Evolutionary conservation across 805 yeast species (phyloP), one percentile per base, ranked within the genome.

Genomic region (Myxozyma sirexii): DNA sequence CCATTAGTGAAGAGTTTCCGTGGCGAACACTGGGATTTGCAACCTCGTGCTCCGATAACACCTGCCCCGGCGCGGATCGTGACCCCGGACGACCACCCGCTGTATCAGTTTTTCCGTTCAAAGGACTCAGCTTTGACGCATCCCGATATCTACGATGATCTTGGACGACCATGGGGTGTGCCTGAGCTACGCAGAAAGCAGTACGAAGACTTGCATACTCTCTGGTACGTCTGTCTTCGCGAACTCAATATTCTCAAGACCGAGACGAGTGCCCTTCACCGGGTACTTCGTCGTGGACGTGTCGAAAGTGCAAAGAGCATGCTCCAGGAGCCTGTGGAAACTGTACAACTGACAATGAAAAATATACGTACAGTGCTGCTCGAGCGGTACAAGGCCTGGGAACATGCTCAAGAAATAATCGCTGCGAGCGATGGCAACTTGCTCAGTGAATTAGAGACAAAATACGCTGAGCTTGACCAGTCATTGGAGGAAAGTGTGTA

Each of bases 161-260:
- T 43, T 15, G 85, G 94, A 15, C 81, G 96, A 68, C 77, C 94
- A 3, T 94, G 99, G 99, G 76, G 87, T 4, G 79, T 91, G 55
- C 87, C 90, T 3, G 98, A 93, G 72, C 81, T 94, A 68, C 84
- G 99, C 72, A 82, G 96, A 63, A 94, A 94, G 74, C 84, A 90
- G 17, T 94, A 91, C 70, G 94, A 91, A 42, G 99, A 94, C 71
- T 77, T 94, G 68, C 99, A 94, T 74, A 82, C 84, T 38, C 78
- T 94, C 68, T 94, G 99, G 98, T 93, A 90, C 72, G 80, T 87
- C 45, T 84, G 92, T 67, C 75, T 93, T 66, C 88, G 84, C 71
- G 97, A 94, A 74, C 79, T 96, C 67, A 94, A 94, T 72, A 76
- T 83, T 13, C 74, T 93, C 57, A 84, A 84, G 35, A 81, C 97